Evolutionary conservation across 2,329 filamentous ascomycete genomes (phyloP), one percentile per base, ranked within the genome.

Genomic region (Claviceps cyperi): DNA sequence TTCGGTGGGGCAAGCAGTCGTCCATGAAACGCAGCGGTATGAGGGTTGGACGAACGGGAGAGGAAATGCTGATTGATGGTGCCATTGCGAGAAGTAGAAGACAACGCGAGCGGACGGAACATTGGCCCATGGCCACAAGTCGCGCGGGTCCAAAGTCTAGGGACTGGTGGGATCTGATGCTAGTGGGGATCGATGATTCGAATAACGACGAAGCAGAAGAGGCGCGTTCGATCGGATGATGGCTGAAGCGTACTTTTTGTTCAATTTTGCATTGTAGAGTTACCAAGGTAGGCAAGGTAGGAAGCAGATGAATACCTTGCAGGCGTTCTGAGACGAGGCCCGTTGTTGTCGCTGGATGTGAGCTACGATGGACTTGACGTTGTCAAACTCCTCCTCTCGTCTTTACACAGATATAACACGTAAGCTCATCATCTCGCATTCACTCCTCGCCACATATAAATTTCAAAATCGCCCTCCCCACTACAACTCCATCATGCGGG

Each of bases 401-500:
- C 21, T 22, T 32, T 17, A 39, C 37, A n/a, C 3, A 9, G 15
- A 15, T 17, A 39, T 3, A 17, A 17, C 37, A 39, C 37, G 15
- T 39, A n/a, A 9, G 14, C 37, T 4, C 11, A 11, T 32, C 4
- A 32, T 32, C 28, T 32, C 9, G 4, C 9, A 4, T 15, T 58
- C 51, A 63, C 14, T 59, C 74, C 56, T 87, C 81, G 46, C 87
- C 81, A 45, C 80, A 68, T 58, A 94, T 64, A 57, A 97, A 95
- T 43, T 75, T 77, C 60, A 96, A 62, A 62, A 96, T 94, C 0
- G 80, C 82, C 54, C 75, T 72, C 0, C 80, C 83, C 49, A 95
- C 80, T 3, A 72, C 67, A n/a, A 92, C 71, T 1, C 91, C 90
- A 63, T 96, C 89, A 55, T 96, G 88, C 50, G 77, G 71, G 36